Conservation (phyloP, 2,329 filamentous ascomycete genomes). For the Penicillium sp. region DNA sequence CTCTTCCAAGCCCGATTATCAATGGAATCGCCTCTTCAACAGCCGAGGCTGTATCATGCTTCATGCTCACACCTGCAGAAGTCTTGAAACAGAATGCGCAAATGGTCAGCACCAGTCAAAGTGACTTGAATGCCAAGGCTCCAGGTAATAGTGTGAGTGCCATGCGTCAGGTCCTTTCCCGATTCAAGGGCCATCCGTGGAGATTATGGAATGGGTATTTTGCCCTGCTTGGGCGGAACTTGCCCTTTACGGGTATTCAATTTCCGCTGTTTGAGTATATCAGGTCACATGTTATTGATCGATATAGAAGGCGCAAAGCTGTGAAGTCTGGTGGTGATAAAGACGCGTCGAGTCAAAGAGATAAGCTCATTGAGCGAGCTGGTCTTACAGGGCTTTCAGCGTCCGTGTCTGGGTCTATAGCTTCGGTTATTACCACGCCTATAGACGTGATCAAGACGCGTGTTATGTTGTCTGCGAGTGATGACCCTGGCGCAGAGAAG, state of each 20-base stretch:
- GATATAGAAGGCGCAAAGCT: constrained; percentile 42
- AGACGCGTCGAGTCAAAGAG: constrained; percentile 18
- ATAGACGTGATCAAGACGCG: constrained; percentile 88
- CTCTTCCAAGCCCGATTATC: constrained; percentile 68
- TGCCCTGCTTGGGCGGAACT: constrained; percentile 77
- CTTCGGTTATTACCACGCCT: constrained; percentile 82
- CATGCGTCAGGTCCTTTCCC: constrained; percentile 60
- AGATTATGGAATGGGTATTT: constrained; percentile 73
- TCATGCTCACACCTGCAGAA: constrained; percentile 85
- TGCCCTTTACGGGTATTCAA: constrained; percentile 85
- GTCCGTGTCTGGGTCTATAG: constrained; percentile 71
- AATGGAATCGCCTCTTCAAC: constrained; percentile 74
- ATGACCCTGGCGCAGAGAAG: constrained; percentile 9
- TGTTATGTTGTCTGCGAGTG: constrained; percentile 74
- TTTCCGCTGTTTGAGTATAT: constrained; percentile 84
- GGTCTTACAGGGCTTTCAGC: constrained; percentile 74
- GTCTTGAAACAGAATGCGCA: constrained; percentile 94
- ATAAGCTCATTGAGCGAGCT: constrained; percentile 65
- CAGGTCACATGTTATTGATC: constrained; percentile 57
- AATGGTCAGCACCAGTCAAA: constrained; percentile 60
- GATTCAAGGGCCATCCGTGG: constrained; percentile 60
- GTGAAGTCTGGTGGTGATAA: not conserved
- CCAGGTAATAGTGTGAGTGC: constrained; percentile 43
- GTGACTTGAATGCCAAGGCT: not conserved
- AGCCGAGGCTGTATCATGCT: constrained; percentile 82